Evolutionary conservation across 2,329 filamentous ascomycete species (phyloP).

Genomic region (Amauroascus verrucosus): DNA sequence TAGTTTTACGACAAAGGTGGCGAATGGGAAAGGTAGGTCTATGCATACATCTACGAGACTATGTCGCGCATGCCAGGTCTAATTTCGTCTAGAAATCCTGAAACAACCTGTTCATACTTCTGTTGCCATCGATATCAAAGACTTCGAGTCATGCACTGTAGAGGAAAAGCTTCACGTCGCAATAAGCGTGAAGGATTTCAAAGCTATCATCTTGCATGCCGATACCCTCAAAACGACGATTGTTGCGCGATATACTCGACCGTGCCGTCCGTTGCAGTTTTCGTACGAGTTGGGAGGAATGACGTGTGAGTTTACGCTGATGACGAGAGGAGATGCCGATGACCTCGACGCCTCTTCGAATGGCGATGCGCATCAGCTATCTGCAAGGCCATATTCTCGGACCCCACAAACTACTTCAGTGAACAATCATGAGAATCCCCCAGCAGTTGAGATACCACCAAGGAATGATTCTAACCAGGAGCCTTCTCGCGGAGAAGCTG

Average conservation of each 20-base stretch:
- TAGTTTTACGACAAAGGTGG: constrained; percentile 56
- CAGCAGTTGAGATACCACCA: neutral
- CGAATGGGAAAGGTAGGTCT: constrained; percentile 46
- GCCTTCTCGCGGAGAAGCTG: neutral
- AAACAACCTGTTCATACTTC: constrained; percentile 57
- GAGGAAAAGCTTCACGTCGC: constrained; percentile 52
- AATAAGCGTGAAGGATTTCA: constrained; percentile 57
- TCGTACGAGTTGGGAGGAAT: constrained; percentile 48
- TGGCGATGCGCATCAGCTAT: constrained; percentile 31
- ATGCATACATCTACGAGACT: neutral
- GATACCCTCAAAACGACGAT: constrained; percentile 47
- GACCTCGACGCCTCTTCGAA: constrained; percentile 30
- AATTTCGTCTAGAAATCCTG: constrained; percentile 43
- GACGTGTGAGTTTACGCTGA: constrained; percentile 51
- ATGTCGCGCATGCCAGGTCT: neutral
- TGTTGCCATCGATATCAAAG: constrained; percentile 50
- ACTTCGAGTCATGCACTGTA: constrained; percentile 52
- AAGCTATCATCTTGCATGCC: constrained; percentile 52
- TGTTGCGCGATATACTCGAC: constrained; percentile 49
- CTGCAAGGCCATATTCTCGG: constrained; percentile 32
- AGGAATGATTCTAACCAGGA: constrained; percentile 19
- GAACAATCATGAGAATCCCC: constrained; percentile 11
- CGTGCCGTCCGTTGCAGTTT: constrained; percentile 51
- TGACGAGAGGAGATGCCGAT: constrained; percentile 51
- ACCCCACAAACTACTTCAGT: constrained; percentile 17